Percentiles rank a stretch among this genome's conserved stretches.
Evolutionary conservation across 352 stramenopile genomes (phyloP).

Genomic region (Salisapilia sapeloensis): DNA sequence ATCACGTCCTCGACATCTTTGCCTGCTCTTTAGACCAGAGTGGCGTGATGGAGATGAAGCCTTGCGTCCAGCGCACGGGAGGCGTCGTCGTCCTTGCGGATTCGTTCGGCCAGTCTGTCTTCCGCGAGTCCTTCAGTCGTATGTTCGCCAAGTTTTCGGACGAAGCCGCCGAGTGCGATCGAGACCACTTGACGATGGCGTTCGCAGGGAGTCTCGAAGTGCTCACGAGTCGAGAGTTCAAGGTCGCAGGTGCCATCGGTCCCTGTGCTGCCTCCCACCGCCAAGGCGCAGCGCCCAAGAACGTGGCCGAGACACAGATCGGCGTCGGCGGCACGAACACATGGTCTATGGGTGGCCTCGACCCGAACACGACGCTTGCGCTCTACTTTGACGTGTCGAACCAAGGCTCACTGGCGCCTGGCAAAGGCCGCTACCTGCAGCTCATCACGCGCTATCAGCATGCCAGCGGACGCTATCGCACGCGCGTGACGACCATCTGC

Average conservation of each 20-base stretch:
- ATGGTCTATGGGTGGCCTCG: constrained; percentile 96
- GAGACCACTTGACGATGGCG: constrained; percentile 92
- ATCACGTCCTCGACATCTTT: constrained; percentile 98
- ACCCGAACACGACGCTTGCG: constrained; percentile 95
- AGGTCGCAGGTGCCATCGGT: constrained; percentile 96
- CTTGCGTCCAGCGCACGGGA: constrained; percentile 95
- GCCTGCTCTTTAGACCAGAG: constrained; percentile 95
- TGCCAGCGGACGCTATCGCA: constrained; percentile 87
- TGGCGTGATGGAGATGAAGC: constrained; percentile 97
- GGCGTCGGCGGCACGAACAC: constrained; percentile 79
- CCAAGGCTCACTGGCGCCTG: constrained; percentile 40
- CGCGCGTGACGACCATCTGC: constrained; percentile 95
- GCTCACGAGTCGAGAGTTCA: constrained; percentile 96
- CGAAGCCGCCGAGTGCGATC: constrained; percentile 88
- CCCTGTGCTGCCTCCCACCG: constrained; percentile 94
- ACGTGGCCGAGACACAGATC: constrained; percentile 96
- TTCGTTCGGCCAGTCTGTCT: constrained; percentile 96
- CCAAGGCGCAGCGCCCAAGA: constrained; percentile 70
- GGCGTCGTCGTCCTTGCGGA: constrained; percentile 97
- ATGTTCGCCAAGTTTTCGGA: constrained; percentile 96
- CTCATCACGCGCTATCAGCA: constrained; percentile 99
- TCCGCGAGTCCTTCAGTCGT: constrained; percentile 95
- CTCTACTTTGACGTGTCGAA: constrained; percentile 98
- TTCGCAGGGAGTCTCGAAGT: constrained; percentile 92
- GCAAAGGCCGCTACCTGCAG: constrained; percentile 93